Base-by-base conservation (phyloP, 768 basidiomycete species). In the Collybia sp. region DNA sequence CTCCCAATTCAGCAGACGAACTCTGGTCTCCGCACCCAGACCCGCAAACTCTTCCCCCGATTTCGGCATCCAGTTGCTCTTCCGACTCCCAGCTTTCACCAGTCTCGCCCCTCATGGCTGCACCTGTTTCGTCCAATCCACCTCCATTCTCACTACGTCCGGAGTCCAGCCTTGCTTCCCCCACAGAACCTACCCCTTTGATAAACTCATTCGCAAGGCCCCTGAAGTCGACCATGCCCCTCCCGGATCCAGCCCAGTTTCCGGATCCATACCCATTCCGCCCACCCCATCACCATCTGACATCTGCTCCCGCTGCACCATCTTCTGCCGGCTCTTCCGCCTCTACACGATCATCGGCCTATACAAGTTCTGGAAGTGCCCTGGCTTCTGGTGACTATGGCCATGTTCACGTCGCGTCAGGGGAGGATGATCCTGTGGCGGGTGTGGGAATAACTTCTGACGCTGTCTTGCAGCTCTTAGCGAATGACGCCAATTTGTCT, bases 271-370 rank as follows among this genome's bases (percentile, higher is more conserved):
- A 85, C 64, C 81, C 84, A 18, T 80, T 76, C 48, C 77, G 79
- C 35, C 65, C 71, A 9, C 77, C 69, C 5, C 79, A 72, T 42
- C 66, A 75, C 37, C 65, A 70, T 44, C 67, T 72, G n/a, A 65
- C 69, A 49, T 66, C 65, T 32, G 68, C 67, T 42, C 64, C 67
- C 30, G 83, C 83, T 3, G 71, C 82, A 12, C 79, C 87, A 44
- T 88, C 85, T 2, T 85, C 85, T 3, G 76, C 77, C 35, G 79
- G 79, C 38, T 85, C 89, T 0, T 80, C 83, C 30, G 72, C 76
- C 1, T 88, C 86, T 4, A 79, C 84, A 6, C 76, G 87, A 42
- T 88, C 88, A 6, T 86, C 85, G 3, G 85, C 87, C 4, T 88
- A 88, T 58, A 85, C 85, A 17, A 83, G 76, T 63, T 79, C 80